Base-by-base conservation (phyloP, 1,284 basidiomycete genomes). In the Tilletia indica region DNA sequence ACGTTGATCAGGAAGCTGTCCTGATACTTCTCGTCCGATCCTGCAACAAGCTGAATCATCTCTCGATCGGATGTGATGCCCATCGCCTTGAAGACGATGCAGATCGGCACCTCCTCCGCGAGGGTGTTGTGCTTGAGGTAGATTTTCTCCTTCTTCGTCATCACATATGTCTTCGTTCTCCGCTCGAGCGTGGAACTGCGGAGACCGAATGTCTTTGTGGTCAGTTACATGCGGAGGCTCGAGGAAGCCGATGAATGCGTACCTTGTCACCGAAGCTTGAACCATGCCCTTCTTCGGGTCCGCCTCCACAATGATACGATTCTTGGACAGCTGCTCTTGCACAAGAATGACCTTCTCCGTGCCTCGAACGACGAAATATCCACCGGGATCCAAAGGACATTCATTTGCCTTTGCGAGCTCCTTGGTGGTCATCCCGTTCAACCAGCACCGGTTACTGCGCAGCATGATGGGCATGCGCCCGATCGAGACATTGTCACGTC, bases 291-390 rank as follows among this genome's bases (percentile, higher is more conserved):
- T 99, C 64, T 91, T 91, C 6, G 89, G 86, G 66, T 85, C 84
- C 39, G 84, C 78, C 87, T 99, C 97, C 76, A 99, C 96, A 76
- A 99, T 97, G 83, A 99, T 99, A 72, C 97, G 90, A 86, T 99
- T 99, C 87, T 99, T 99, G 88, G 93, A 95, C 80, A 99, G 87
- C 86, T 99, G 97, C 85, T 99, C 97, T 85, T 99, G 97, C 1
- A 99, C 96, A 72, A 99, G 88, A 77, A 99, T 99, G 80, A 99
- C 97, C 87, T 99, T 99, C 86, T 99, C 97, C 21, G 97, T 99
- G 14, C 97, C 97, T 85, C 97, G 98, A 69, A 99, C 96, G 72
- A 99, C 92, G 86, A 99, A 99, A 85, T 99, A 99, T 6, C 97
- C 97, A 25, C 97, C 97, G 2, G 97, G 97, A 86, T 99, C 97